Evolutionary conservation across 306 rosid species (phyloP), one percentile per base, ranked within the genome.

Genomic region (Fragaria iinumae): DNA sequence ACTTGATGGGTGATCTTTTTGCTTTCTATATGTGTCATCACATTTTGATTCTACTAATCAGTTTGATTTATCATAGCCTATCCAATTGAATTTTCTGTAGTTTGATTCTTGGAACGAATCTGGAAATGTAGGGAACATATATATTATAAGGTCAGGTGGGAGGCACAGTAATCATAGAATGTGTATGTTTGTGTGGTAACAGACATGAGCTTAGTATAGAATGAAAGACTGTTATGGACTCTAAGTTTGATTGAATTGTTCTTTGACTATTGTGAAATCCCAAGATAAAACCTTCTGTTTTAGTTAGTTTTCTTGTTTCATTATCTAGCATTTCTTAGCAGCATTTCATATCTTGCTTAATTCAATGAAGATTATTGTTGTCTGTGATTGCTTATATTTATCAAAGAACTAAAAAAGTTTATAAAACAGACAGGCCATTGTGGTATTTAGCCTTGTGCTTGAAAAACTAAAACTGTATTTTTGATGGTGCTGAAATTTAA

Each of bases 21-120:
- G 11, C 18, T 11, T 55, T 72, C 49, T 12, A 18, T 50, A 5
- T 12, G 14, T 39, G 0, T 55, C 23, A 43, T 43, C 52, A n/a
- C 47, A 21, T 67, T n/a, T 41, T 41, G 32, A 41, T 67, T 67
- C 32, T 39, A 11, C 50, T 67, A 41, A 1, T 67, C 5, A 41
- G 34, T 41, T 60, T 27, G 76, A 72, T 72, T 36, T n/a, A 11
- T 8, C 23, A 53, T 34, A 52, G 41, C 16, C 16, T 11, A 20
- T 55, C 47, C 17, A 2, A 14, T 55, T 55, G 59, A 47, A 17
- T 29, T 14, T 13, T 43, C 18, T 16, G 69, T 41, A 9, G 13
- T 72, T 56, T 36, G 48, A 38, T 65, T 17, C 70, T 72, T 72
- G 23, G 50, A 55, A 25, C 14, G 38, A 72, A 53, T 53, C 66